These are phyloP conservation scores for Penicillium digitatum DNA, from an alignment of 2,329 filamentous ascomycete species.

Conservation along the genomic window DNA sequence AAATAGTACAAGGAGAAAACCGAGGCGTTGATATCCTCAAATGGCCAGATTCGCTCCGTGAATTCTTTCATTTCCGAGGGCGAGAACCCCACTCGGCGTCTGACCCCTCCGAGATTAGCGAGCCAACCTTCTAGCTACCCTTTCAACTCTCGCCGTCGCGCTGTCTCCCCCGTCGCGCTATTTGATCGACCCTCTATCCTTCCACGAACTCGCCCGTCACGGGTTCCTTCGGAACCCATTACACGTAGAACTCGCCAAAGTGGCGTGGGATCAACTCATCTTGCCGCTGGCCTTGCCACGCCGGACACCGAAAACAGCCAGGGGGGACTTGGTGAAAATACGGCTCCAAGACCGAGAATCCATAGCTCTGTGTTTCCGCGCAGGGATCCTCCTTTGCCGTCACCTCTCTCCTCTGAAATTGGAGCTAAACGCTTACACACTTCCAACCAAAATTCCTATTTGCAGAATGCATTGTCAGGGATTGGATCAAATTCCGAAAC, in stretches of 20 bases:
- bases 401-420: conserved; percentile 33
- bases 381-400: conserved; percentile 30
- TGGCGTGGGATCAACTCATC: conserved; percentile 26
- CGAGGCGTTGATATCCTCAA: conserved; percentile 44
- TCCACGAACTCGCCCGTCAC: conserved; percentile 27
- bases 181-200: conserved; percentile 51
- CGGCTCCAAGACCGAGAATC: conserved; percentile 28
- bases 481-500: not conserved
- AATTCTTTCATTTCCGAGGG: conserved; percentile 44
- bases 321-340: conserved; percentile 27
- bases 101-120: conserved; percentile 22
- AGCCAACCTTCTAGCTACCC: conserved; percentile 25
- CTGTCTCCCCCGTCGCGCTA: conserved; percentile 52
- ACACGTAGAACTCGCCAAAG: conserved; percentile 43
- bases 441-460: conserved; percentile 8
- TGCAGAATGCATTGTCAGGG: conserved; percentile 18
- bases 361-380: conserved; percentile 35
- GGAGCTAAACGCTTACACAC: conserved; percentile 19
- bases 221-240: conserved; percentile 49
- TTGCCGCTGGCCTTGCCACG: conserved; percentile 38
- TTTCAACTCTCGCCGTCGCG: conserved; percentile 43
- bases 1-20: conserved; percentile 44
- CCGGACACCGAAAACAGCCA: conserved; percentile 39
- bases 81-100: conserved; percentile 27
- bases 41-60: conserved; percentile 48